Evolutionary conservation across 2,329 filamentous ascomycete genomes (phyloP), one percentile per base, ranked within the genome.

Genomic region (Lizonia empirigonia): DNA sequence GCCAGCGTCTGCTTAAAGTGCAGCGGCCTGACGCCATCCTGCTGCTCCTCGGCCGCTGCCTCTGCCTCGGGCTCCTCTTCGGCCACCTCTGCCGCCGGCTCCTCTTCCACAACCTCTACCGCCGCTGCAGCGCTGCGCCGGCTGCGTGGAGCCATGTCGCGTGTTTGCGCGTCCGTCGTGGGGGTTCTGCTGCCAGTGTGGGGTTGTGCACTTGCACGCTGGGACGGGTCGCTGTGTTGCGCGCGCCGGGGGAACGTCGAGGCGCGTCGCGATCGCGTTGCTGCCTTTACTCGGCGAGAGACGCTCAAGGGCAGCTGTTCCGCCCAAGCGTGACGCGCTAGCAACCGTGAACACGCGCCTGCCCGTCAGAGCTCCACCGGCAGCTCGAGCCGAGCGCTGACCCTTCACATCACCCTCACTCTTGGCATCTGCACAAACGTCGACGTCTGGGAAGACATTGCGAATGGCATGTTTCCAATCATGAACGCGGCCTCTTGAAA

Each of bases 1-100:
- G 91, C 90, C 50, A 99, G 80, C 58, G 90, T 81, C 69, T 97
- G 87, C 66, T 92, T 85, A 80, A 97, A 97, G 62, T 85, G 78
- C 38, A 99, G 83, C 50, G 53, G 65, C 50, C 58, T 55, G 41
- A 60, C 38, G 26, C 59, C 63, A 36, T 62, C 64, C 45, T 58
- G 60, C 12, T 49, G 44, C 15, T 59, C 39, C 12, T 52, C 56
- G 35, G 61, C 62, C 46, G 59, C 65, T 51, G 64, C 63, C 27
- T 64, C 57, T 46, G 65, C 59, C 36, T 56, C 34, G 23, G 38
- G 49, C 24, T 53, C 50, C 59, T 85, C 78, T 34, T 97, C 83
- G 39, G 63, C 59, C 47, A 66, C 62, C 36, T 58, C 37, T 34
- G 44, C 50, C 35, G 44, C 52, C 37, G 50, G 40, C 53, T 55